Base-by-base conservation (phyloP, 139 green algal species). In the Ostreobium quekettii region DNA sequence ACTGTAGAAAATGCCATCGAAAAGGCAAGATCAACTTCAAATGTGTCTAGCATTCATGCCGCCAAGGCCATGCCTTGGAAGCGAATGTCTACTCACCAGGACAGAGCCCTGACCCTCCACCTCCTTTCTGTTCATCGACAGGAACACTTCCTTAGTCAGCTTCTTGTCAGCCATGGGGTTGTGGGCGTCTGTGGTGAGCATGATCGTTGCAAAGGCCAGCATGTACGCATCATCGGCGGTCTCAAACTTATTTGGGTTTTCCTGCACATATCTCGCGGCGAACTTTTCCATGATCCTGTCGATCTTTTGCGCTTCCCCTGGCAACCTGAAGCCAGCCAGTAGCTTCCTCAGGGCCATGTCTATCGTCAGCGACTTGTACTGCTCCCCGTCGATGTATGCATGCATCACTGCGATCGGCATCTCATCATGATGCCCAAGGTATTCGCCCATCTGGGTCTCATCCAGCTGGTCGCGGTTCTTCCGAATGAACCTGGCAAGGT, bases 171-270 rank as follows among this genome's bases (percentile, higher is more conserved):
- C 91, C 67, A 89, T 79, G 2, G 89, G 89, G 75, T 96, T 96
- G 86, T 97, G 91, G 1, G 87, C 87, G 66, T 97, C 91, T 1
- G 91, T 97, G 83, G 96, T 96, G 60, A 97, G 89, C 90, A 97
- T 97, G 80, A 97, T 94, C 37, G 92, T 83, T 29, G 91, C 85
- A 67, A 95, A 97, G 4, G 86, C 71, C 33, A 97, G 80, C 48
- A 96, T 63, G 73, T 97, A 96, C 0, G 91, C 85, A 33, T 74
- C 86, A 67, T 95, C 91, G 4, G 91, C 86, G 30, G 67, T 85
- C 28, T 61, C 11, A 69, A 97, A 96, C 0, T 57, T 49, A 19
- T 42, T 59, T 1, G 87, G 80, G 72, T 95, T 95, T 73, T 87
- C 79, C 6, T 59, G 33, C 70, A 79, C 90, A 75, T 87, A 95